Evolutionary conservation across 2,329 filamentous ascomycete species (phyloP).

Genomic region (Aureobasidium sp.): DNA sequence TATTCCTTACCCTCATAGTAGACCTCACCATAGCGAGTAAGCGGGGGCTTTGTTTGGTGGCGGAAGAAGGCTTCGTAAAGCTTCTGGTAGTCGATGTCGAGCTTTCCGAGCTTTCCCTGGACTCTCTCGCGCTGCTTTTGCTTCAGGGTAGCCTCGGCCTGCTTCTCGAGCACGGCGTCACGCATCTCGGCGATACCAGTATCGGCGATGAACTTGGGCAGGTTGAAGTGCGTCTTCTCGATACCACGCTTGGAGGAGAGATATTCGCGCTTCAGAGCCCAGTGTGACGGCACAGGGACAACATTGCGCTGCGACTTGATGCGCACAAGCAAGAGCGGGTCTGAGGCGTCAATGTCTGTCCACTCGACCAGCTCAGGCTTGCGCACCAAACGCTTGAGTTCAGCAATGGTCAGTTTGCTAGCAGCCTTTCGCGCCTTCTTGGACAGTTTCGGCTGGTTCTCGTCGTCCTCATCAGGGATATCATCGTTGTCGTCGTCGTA

Average conservation of each 20-base stretch:
- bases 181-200: conserved; percentile 98
- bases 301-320: conserved; percentile 95
- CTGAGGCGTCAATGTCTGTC: conserved; percentile 88
- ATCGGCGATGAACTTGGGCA: conserved; percentile 95
- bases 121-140: conserved; percentile 94
- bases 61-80: conserved; percentile 98
- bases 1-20: conserved; percentile 99
- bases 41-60: conserved; percentile 89
- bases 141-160: conserved; percentile 83
- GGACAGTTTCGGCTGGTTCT: conserved; percentile 65
- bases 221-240: conserved; percentile 85
- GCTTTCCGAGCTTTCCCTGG: conserved; percentile 88
- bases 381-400: conserved; percentile 84
- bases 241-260: conserved; percentile 94
- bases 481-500: conserved; percentile 80
- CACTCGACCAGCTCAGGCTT: conserved; percentile 95
- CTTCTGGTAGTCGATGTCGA: conserved; percentile 98
- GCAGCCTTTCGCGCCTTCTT: conserved; percentile 92
- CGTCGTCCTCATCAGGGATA: conserved; percentile 77
- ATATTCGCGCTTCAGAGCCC: conserved; percentile 95
- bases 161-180: conserved; percentile 91
- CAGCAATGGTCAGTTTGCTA: conserved; percentile 88
- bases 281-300: conserved; percentile 87
- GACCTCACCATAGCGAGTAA: conserved; percentile 95
- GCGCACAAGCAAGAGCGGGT: conserved; percentile 82